Base-by-base conservation (phyloP, 306 rosid species). In the Arachis stenosperma region DNA sequence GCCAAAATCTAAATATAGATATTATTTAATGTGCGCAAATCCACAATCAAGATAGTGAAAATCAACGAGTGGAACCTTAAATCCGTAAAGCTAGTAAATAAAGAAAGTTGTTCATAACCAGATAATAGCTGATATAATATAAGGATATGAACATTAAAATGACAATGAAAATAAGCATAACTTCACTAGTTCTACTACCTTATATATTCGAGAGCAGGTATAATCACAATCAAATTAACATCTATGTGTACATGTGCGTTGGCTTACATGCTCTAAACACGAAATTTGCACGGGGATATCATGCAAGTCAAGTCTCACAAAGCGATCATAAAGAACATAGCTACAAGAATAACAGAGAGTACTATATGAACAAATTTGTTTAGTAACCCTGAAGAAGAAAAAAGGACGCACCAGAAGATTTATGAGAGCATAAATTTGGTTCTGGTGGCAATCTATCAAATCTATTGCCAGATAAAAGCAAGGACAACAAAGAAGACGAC, bases 381-480 rank as follows among this genome's bases (percentile, higher is more conserved):
- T 22, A 14, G 40, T 77, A 33, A 33, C 37, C 37, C 37, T 66
- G 51, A 51, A 69, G 61, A 65, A 41, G 42, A 43, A 44, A 52
- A 14, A 52, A 52, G 27, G 46, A 68, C 13, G 69, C 61, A 69
- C 78, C 71, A 69, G 61, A 79, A 84, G 72, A 80, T 75, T 61
- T 78, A 78, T 72, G 72, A 62, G 27, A 54, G 61, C 70, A 67
- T 11, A 22, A 58, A 57, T 75, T 62, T 43, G 73, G 55, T 60
- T 71, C 75, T 27, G 58, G 41, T 52, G 70, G 67, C 65, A 60
- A 61, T 15, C 62, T 44, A 77, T 29, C 63, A 56, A 57, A 74
- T 36, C 84, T 86, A 89, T 75, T 85, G 93, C 93, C 90, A 89
- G 63, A 88, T 48, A 29, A 92, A 82, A 66, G 90, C 96, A 52